Evolutionary conservation across 2,329 filamentous ascomycete genomes (phyloP).

Genomic region (Colletotrichum lini): DNA sequence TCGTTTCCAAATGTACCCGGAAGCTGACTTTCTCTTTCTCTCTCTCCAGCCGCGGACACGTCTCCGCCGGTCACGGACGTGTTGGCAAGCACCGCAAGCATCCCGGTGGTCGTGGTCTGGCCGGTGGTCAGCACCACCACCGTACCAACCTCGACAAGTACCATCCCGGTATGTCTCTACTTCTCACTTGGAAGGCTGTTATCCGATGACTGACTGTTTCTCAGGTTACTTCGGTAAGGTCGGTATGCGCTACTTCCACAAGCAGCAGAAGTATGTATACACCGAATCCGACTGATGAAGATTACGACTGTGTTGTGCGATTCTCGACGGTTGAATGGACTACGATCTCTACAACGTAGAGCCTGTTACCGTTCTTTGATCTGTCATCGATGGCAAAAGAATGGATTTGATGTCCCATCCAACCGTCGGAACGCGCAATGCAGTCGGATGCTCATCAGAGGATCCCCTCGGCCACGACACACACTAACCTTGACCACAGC

Average conservation of each 20-base stretch:
- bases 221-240: conserved; percentile 99
- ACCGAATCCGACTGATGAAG: conserved; percentile 13
- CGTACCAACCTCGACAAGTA: conserved; percentile 87
- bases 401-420: background rate
- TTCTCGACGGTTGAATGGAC: background rate
- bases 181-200: rapidly evolving
- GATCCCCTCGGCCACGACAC: background rate
- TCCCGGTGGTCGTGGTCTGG: conserved; percentile 86
- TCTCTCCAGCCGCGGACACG: conserved; percentile 86
- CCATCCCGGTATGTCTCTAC: conserved; percentile 60
- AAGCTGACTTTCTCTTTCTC: conserved; percentile 45
- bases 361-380: background rate
- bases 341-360: background rate
- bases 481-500: conserved; percentile 47
- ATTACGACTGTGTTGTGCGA: conserved; percentile 26
- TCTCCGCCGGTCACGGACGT: conserved; percentile 98
- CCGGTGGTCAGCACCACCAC: conserved; percentile 99
- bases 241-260: conserved; percentile 97
- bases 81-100: conserved; percentile 99
- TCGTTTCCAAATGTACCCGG: conserved; percentile 22
- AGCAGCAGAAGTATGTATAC: conserved; percentile 75
- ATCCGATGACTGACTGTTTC: conserved; percentile 80
- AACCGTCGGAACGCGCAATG: background rate
- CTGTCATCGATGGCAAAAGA: background rate
- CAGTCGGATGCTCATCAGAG: background rate